Percentiles rank a stretch among this genome's conserved stretches.
Conservation (phyloP, 768 basidiomycete genomes). For the Cyathus striatus region DNA sequence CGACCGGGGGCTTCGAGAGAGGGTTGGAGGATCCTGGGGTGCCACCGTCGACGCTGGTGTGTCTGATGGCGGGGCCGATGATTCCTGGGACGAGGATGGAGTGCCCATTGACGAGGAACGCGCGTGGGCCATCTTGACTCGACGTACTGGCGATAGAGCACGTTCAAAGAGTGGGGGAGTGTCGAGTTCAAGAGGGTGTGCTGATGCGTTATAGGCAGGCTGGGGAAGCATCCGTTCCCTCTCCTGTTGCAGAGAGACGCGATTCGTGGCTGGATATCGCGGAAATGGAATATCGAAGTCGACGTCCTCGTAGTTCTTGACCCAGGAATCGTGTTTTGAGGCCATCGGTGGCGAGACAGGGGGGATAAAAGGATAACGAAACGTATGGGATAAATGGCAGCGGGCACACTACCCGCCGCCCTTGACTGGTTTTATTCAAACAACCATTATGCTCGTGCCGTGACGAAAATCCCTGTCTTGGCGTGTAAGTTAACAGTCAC, state of each 20-base stretch:
- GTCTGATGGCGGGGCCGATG: not conserved
- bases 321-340: not conserved
- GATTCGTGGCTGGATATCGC: not conserved
- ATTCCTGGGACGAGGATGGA: not conserved
- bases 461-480: not conserved
- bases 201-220: not conserved
- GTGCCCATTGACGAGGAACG: not conserved
- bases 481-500: not conserved
- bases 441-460: not conserved
- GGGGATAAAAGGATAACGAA: not conserved
- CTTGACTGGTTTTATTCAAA: not conserved
- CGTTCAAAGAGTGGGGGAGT: not conserved
- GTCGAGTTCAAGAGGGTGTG: not conserved
- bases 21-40: not conserved
- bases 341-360: not conserved
- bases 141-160: not conserved
- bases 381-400: too few species aligned
- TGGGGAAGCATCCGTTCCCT: not conserved
- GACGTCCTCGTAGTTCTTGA: not conserved
- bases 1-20: conserved; percentile 7
- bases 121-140: not conserved
- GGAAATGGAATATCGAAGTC: not conserved
- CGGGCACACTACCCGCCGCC: not conserved
- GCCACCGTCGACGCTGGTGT: not conserved
- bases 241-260: not conserved